phyloP scores from a whole-genome alignment of 2,329 filamentous ascomycete species.

The Exophiala aquamarina region DNA sequence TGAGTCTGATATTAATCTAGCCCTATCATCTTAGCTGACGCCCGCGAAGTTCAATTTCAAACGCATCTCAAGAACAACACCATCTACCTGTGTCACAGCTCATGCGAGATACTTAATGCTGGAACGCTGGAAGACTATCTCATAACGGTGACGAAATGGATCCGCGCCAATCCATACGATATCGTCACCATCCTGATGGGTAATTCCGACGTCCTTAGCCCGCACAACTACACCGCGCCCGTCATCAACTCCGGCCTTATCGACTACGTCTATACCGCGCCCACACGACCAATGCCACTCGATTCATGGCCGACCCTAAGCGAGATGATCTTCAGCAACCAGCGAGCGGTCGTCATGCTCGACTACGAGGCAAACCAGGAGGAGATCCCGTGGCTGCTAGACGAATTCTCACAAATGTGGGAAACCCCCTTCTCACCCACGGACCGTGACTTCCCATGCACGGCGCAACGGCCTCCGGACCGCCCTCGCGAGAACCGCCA shows the following conservation, averaged over 20 bases:
- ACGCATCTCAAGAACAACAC: constrained; percentile 57
- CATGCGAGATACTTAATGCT: constrained; percentile 76
- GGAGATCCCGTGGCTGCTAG: constrained; percentile 77
- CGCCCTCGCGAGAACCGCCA: constrained; percentile 46
- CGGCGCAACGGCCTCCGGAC: constrained; percentile 70
- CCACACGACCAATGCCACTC: constrained; percentile 67
- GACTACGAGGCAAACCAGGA: constrained; percentile 82
- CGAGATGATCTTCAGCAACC: constrained; percentile 68
- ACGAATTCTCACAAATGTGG: constrained; percentile 87
- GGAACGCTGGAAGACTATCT: constrained; percentile 78
- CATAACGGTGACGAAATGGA: constrained; percentile 67
- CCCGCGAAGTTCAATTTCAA: constrained; percentile 57
- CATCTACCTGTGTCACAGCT: constrained; percentile 80
- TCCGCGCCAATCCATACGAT: constrained; percentile 75
- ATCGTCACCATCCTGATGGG: constrained; percentile 84
- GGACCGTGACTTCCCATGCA: constrained; percentile 72
- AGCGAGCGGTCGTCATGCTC: constrained; percentile 77
- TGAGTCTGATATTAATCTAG: constrained; percentile 33
- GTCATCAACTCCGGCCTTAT: constrained; percentile 72
- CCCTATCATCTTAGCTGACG: constrained; percentile 3
- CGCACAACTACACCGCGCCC: constrained; percentile 63
- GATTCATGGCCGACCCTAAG: constrained; percentile 82
- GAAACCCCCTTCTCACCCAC: constrained; percentile 83
- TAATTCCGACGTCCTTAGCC: constrained; percentile 73
- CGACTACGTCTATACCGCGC: constrained; percentile 71